These are phyloP conservation scores for Gentiana dahurica DNA, from an alignment of 257 asterid species.

Conservation along the genomic window DNA sequence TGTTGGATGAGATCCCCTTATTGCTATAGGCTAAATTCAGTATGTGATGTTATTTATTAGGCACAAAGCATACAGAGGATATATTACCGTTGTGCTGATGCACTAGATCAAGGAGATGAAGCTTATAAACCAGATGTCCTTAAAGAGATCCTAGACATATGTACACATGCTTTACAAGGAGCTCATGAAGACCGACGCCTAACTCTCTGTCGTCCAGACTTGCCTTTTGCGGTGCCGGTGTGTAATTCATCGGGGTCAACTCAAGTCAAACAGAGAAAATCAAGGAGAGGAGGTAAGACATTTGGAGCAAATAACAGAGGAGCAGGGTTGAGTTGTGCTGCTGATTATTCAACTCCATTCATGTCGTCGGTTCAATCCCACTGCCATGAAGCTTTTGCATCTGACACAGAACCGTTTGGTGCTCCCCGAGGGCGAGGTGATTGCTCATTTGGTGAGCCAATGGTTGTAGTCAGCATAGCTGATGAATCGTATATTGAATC, in stretches of 20 bases:
- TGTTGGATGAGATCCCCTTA: background rate
- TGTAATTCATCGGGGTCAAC: slow-evolving; percentile 28
- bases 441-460: slow-evolving; percentile 27
- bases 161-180: slow-evolving; percentile 44
- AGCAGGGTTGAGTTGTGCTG: slow-evolving; percentile 26
- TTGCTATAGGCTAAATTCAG: background rate
- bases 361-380: slow-evolving; percentile 23
- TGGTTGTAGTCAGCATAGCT: slow-evolving; percentile 4
- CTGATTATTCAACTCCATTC: slow-evolving; percentile 24
- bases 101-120: slow-evolving; percentile 46
- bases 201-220: slow-evolving; percentile 27
- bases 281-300: slow-evolving; percentile 47
- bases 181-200: slow-evolving; percentile 65
- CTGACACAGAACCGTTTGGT: slow-evolving; percentile 33
- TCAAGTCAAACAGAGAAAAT: slow-evolving; percentile 56
- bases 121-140: slow-evolving; percentile 38
- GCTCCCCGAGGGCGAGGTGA: slow-evolving; percentile 50
- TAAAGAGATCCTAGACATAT: slow-evolving; percentile 63
- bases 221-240: slow-evolving; percentile 25
- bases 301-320: slow-evolving; percentile 20
- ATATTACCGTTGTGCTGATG: slow-evolving; percentile 54
- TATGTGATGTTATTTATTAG: slow-evolving; percentile 17
- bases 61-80: slow-evolving; percentile 71
- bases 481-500: slow-evolving; percentile 16
- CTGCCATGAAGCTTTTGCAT: slow-evolving; percentile 26